These are phyloP conservation scores for Akebia trifoliata DNA, from an alignment of 164 flowering plant species.

Conservation along the genomic window DNA sequence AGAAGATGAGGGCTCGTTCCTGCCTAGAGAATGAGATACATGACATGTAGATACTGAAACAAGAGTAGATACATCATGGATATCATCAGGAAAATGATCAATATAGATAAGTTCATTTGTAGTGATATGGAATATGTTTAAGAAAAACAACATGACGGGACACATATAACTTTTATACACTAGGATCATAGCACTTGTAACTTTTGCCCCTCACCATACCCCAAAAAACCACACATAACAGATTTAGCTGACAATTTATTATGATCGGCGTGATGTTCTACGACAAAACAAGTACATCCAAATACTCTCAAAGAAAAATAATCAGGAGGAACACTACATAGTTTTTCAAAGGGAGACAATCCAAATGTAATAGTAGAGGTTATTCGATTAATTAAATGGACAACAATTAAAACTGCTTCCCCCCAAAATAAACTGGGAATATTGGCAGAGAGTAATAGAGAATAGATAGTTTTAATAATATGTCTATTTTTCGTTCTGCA, in stretches of 20 bases:
- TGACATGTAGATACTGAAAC: background rate
- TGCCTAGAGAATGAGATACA: background rate
- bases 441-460: background rate
- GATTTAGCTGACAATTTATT: background rate
- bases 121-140: background rate
- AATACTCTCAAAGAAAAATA: background rate
- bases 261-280: background rate
- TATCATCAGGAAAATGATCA: background rate
- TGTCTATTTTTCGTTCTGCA: background rate
- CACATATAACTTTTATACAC: background rate
- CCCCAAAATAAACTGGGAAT: background rate
- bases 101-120: background rate
- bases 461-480: background rate
- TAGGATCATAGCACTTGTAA: background rate
- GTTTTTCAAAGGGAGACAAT: background rate
- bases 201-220: background rate
- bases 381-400: background rate
- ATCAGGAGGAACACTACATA: too few species aligned
- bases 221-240: background rate
- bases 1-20: background rate
- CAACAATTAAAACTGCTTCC: background rate
- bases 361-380: background rate
- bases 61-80: background rate
- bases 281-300: background rate
- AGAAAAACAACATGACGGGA: background rate